Evolutionary conservation across 2,329 filamentous ascomycete genomes (phyloP), one percentile per base, ranked within the genome.

Genomic region (Microdochium paspali): DNA sequence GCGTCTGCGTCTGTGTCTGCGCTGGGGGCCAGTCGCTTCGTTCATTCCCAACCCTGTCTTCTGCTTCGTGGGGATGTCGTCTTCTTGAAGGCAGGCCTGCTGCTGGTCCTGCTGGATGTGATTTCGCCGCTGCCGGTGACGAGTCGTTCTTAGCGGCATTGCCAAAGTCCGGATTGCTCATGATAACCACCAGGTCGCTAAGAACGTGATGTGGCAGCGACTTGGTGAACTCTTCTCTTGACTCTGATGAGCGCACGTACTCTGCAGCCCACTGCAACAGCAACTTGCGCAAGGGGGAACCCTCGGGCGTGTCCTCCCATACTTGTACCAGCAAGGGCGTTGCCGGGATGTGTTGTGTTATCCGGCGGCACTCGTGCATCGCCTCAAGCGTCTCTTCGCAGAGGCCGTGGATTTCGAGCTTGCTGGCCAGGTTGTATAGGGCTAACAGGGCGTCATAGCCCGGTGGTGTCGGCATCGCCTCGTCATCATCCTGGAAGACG

Each of bases 181-280:
- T 81, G 12, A 74, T 67, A 2, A 83, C 71, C 0, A 84, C 79
- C 5, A 84, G 69, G 59, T 82, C 79, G 51, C 76, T 80, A 6
- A 83, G 64, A 1, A 84, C 76, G 54, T 81, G 77, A 51, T 82
- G 75, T 0, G 80, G 79, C 3, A 84, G 68, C 0, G 77, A 77
- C 54, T 75, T 76, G 40, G 76, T 79, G 55, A 82, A 82, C 50
- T 79, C 75, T 9, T 73, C 68, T 18, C 77, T 69, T 1, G 70
- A 68, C 21, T 78, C 72, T 3, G 77, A 79, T 0, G 74, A 74
- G 39, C 76, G 66, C 65, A 82, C 79, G 54, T 82, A 82, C 60
- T 83, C 79, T 24, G 77, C 79, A 1, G 78, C 76, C 80, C 80
- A 84, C 10, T 69, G 72, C 3, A 82, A 64, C 13, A 84, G 69